Evolutionary conservation across 495 filamentous ascomycete genomes (phyloP).

Genomic region (Penicillium alfredii): DNA sequence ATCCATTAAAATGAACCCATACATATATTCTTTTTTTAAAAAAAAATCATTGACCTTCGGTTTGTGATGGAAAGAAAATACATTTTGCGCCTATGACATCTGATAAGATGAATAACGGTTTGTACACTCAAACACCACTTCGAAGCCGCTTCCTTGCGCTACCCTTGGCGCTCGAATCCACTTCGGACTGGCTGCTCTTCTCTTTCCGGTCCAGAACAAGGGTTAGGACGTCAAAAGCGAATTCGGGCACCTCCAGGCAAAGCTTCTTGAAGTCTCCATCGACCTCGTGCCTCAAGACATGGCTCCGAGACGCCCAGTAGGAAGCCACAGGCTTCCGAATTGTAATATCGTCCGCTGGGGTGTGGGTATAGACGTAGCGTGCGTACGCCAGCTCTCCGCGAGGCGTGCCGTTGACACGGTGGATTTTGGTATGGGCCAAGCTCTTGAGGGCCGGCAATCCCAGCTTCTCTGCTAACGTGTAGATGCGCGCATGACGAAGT

Average conservation of each 20-base stretch:
- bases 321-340: constrained; percentile 81
- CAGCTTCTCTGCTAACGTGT: constrained; percentile 81
- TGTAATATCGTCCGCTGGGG: constrained; percentile 56
- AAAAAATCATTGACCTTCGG: no score
- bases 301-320: constrained; percentile 80
- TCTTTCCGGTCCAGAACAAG: constrained; percentile 62
- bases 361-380: constrained; percentile 81
- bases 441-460: constrained; percentile 64
- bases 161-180: constrained; percentile 24
- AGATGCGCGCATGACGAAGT: constrained; percentile 79
- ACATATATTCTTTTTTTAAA: no score
- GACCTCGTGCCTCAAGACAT: constrained; percentile 75
- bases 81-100: no score
- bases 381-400: constrained; percentile 87
- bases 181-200: constrained; percentile 36
- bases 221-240: constrained; percentile 82
- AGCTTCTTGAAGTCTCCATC: constrained; percentile 73
- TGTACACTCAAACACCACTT: constrained; percentile 18
- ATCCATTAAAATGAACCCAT: no score
- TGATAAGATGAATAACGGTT: constrained; percentile 2
- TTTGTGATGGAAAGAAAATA: no score
- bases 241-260: constrained; percentile 85
- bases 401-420: constrained; percentile 76
- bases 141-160: constrained; percentile 30
- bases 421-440: constrained; percentile 81